A percentile compares a stretch with the other conserved stretches of the same genome.
Evolutionary conservation across 352 stramenopile species (phyloP).

Genomic region (Salisapilia sapeloensis): DNA sequence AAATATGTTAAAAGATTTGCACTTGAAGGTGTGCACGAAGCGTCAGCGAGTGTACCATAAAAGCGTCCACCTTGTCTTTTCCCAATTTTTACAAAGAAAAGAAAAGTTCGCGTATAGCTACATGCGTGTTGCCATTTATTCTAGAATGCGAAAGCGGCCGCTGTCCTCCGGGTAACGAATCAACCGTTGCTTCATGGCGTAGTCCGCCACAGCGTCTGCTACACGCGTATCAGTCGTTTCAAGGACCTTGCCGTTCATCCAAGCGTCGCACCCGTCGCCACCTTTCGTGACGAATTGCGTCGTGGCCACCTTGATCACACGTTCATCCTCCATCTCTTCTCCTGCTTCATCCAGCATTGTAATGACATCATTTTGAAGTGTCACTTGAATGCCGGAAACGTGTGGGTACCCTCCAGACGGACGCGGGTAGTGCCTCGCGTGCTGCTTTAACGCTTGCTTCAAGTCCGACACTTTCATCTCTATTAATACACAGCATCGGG

Average conservation of each 20-base stretch:
- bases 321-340: conserved; percentile 28
- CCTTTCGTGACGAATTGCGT: conserved; percentile 66
- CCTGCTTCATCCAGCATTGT: conserved; percentile 25
- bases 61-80: too few relatives aligned
- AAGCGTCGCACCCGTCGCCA: conserved; percentile 59
- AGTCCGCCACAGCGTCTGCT: conserved; percentile 22
- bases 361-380: conserved; percentile 10
- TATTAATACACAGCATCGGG: conserved; percentile 37
- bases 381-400: conserved; percentile 42
- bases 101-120: too few relatives aligned
- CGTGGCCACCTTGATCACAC: conserved; percentile 43
- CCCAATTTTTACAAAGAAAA: too few relatives aligned
- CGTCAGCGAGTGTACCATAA: too few relatives aligned
- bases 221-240: too few relatives aligned
- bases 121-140: conserved; percentile 23
- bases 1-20: too few relatives aligned
- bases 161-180: conserved; percentile 38
- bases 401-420: conserved; percentile 67
- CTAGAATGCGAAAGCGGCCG: conserved; percentile 40
- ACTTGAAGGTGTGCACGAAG: too few relatives aligned
- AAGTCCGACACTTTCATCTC: conserved; percentile 45
- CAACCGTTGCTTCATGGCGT: conserved; percentile 49
- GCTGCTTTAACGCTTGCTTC: conserved; percentile 51
- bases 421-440: conserved; percentile 59
- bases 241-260: conserved; percentile 39